Conservation (phyloP, 345 rosid genomes). For the Nephelium lappaceum region DNA sequence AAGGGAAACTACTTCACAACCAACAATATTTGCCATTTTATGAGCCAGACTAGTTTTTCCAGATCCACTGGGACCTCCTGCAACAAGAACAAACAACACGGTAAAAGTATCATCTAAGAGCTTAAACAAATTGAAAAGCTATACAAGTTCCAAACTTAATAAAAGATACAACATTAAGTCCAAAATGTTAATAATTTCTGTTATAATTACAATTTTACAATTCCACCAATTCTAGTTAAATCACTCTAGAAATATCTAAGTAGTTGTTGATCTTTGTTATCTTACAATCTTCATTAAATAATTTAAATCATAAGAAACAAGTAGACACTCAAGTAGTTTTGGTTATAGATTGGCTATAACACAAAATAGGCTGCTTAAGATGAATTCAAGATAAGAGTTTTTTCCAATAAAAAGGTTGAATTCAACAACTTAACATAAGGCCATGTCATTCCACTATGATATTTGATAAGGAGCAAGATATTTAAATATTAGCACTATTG, state of each 20-base stretch:
- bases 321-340: neutral
- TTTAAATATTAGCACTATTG: neutral
- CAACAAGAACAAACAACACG: constrained; percentile 25
- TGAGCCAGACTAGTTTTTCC: constrained; percentile 99
- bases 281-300: neutral
- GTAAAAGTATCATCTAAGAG: neutral
- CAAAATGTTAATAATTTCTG: constrained; percentile 1
- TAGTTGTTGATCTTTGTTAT: neutral
- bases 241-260: neutral
- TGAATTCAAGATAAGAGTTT: neutral
- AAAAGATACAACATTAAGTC: constrained; percentile 1
- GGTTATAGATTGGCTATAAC: neutral
- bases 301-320: neutral
- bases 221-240: neutral
- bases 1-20: constrained; percentile 99
- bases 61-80: constrained; percentile 99
- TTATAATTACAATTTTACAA: constrained; percentile 7
- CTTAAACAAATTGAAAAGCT: neutral
- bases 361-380: neutral
- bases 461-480: neutral
- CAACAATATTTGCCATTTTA: constrained; percentile 99
- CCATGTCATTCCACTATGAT: neutral
- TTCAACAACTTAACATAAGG: neutral
- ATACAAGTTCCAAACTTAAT: neutral
- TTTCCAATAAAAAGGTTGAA: neutral